Base-by-base conservation (phyloP, 768 basidiomycete genomes). In the Leccinellum albellum region DNA sequence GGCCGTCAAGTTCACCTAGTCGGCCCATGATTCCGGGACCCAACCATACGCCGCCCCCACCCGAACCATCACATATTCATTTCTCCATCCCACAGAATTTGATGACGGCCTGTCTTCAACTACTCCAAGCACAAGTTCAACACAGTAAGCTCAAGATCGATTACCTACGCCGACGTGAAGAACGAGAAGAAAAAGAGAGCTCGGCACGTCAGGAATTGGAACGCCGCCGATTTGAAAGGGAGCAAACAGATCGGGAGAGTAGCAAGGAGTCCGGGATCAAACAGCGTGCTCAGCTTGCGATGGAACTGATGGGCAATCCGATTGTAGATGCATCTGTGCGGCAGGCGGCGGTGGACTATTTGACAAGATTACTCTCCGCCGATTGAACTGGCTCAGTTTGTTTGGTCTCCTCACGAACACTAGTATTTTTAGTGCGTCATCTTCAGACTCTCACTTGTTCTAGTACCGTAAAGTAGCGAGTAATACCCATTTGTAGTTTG, bases 81-180 rank as follows among this genome's bases (percentile, higher is more conserved):
- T 65, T 87, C 23, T 72, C 79, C 8, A 67, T 87, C 45, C 78
- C 84, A 5, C 85, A 87, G 59, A 76, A 75, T 20, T 75, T 88
- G 74, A 72, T 87, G 52, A 70, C 76, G 24, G 76, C 81, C 15
- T 84, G 80, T 59, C 67, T 85, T 65, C 82, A 86, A 59, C 79
- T 83, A 57, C 71, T 90, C 40, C 84, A 85, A 59, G 75, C 82
- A 42, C 89, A 90, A 65, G 81, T 80, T 23, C 87, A 89, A 62
- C 82, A 87, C 33, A 81, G 80, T 58, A 85, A 86, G 70, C 78
- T 83, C 73, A 87, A 87, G 65, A 76, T 88, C 44, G 89, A 89
- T 56, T 85, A 85, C 61, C 63, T 89, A 66, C 79, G 82, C 54
- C 74, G 85, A 58, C 76, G 83, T 20, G 87, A 89, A 59, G 87